A percentile compares a stretch with the other conserved stretches of the same genome.
These are phyloP conservation scores for Seminavis robusta DNA, from an alignment of 108 stramenopile genomes.

Conservation along the genomic window DNA sequence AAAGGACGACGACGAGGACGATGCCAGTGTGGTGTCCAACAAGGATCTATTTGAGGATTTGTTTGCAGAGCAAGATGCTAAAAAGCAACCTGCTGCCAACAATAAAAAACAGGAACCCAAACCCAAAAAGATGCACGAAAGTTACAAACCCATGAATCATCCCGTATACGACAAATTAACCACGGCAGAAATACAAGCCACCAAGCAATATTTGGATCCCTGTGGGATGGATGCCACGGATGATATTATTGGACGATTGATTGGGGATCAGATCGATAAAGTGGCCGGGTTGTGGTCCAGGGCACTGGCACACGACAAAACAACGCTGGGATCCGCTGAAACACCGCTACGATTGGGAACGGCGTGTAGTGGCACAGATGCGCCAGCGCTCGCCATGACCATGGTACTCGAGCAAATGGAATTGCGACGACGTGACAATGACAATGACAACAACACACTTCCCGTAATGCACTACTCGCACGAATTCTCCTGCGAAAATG, in stretches of 20 bases:
- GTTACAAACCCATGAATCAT: no score
- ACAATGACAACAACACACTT: conserved; percentile 1
- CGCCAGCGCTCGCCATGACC: conserved; percentile 66
- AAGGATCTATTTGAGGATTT: no score
- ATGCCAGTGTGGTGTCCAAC: no score
- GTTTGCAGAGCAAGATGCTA: no score
- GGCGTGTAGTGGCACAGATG: conserved; percentile 78
- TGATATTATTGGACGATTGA: conserved; percentile 60
- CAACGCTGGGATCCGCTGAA: conserved; percentile 16
- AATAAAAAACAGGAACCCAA: no score
- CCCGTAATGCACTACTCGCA: conserved; percentile 34
- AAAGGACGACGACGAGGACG: no score
- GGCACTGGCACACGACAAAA: conserved; percentile 12
- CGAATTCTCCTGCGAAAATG: conserved; percentile 70
- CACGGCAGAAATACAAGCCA: conserved; percentile 38
- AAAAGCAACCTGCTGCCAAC: no score
- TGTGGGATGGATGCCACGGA: conserved; percentile 76
- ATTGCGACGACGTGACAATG: conserved; percentile 17
- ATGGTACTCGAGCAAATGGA: conserved; percentile 63
- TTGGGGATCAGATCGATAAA: conserved; percentile 55
- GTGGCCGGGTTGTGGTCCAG: conserved; percentile 37
- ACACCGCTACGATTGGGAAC: conserved; percentile 50
- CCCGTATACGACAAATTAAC: not conserved
- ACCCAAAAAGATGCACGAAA: no score
- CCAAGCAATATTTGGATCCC: conserved; percentile 55